A percentile compares a stretch with the other conserved stretches of the same genome.
Evolutionary conservation across 2,329 filamentous ascomycete genomes (phyloP).

Genomic region (Fusarium concolor): DNA sequence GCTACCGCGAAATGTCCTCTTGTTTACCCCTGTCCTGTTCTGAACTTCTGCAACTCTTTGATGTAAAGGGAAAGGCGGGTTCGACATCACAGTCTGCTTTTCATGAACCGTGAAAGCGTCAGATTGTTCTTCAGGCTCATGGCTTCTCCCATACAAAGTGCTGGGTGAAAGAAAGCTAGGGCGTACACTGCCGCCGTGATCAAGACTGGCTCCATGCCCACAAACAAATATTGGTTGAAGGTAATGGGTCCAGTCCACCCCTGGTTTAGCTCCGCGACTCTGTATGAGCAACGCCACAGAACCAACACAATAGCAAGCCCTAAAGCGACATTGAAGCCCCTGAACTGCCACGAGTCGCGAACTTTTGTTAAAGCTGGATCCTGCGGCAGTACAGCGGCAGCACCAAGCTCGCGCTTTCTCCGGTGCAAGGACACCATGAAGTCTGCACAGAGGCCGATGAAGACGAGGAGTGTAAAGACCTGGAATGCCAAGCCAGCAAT

Average conservation of each 20-base stretch:
- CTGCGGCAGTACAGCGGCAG: neutral
- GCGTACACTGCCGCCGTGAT: neutral
- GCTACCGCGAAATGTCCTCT: neutral
- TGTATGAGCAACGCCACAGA: neutral
- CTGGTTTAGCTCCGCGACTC: conserved; percentile 1
- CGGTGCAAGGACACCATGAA: neutral
- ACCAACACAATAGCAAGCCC: neutral
- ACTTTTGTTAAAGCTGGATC: neutral
- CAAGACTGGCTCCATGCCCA: neutral
- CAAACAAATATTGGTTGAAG: neutral
- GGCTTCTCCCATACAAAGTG: neutral
- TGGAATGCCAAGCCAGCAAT: neutral
- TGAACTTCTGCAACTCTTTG: neutral
- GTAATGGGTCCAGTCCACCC: conserved; percentile 1
- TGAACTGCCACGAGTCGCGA: neutral
- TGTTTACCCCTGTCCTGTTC: neutral
- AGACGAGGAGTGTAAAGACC: neutral
- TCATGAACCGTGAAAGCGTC: neutral
- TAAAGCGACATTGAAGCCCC: neutral
- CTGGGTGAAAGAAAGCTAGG: neutral
- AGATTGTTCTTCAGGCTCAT: neutral
- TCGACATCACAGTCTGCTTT: neutral
- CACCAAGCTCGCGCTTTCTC: neutral
- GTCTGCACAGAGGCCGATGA: neutral
- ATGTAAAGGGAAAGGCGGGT: neutral